Conservation (phyloP, 768 basidiomycete genomes). For the Agrocybe praecox region DNA sequence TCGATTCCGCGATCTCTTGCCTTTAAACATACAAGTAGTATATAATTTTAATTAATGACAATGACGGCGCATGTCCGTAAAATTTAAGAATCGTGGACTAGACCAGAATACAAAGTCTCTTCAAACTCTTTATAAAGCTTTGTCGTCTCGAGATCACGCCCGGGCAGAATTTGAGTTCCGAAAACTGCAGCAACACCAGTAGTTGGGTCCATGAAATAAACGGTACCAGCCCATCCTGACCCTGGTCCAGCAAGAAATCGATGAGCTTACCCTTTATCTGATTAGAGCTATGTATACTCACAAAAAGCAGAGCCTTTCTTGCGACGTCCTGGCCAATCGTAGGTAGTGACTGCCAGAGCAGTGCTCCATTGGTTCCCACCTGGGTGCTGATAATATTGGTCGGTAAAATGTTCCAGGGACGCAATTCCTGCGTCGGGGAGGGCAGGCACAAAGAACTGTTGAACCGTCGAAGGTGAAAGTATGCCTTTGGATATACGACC, state of each 20-base stretch:
- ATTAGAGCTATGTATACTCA: constrained; percentile 6
- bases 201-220: constrained; percentile 33
- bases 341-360: constrained; percentile 23
- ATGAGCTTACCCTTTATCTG: not conserved
- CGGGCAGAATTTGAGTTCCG: constrained; percentile 34
- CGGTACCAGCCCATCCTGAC: constrained; percentile 38
- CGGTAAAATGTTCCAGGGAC: constrained; percentile 5
- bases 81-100: not conserved
- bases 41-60: too few species aligned
- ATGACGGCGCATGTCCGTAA: too few species aligned
- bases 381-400: not conserved
- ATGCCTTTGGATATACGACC: constrained; percentile 20
- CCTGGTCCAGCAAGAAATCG: constrained; percentile 17
- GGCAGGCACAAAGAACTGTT: constrained; percentile 22
- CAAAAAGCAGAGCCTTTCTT: constrained; percentile 30
- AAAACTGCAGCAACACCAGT: constrained; percentile 36
- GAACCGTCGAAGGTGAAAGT: constrained; percentile 10
- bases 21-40: too few species aligned
- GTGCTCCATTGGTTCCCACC: constrained; percentile 16
- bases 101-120: constrained; percentile 25
- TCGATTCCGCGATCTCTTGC: too few species aligned
- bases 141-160: constrained; percentile 21
- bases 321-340: constrained; percentile 27
- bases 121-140: constrained; percentile 26
- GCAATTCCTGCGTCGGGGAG: constrained; percentile 1